These are phyloP conservation scores for Phoma sp. DNA, from an alignment of 2,329 filamentous ascomycete species.

Conservation along the genomic window DNA sequence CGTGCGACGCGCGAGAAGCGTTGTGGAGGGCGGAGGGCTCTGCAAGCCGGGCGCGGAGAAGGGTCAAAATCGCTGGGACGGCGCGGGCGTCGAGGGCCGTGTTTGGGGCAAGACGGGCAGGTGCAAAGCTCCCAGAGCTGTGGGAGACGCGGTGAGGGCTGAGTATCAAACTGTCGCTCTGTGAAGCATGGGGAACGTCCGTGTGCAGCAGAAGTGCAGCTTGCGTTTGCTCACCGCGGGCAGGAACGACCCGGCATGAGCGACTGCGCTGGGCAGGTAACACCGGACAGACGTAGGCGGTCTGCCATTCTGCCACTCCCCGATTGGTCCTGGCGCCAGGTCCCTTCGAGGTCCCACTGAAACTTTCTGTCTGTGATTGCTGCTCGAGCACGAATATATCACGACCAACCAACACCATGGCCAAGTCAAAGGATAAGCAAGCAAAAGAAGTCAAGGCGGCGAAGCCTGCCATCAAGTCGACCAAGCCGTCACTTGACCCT, in stretches of 20 bases:
- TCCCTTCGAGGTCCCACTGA: slow-evolving; percentile 28
- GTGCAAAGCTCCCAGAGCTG: slow-evolving; percentile 14
- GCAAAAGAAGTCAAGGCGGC: slow-evolving; percentile 19
- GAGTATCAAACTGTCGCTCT: slow-evolving; percentile 18
- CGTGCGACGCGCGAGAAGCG: slow-evolving; percentile 25
- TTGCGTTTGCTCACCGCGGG: slow-evolving; percentile 12
- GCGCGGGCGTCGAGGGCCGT: slow-evolving; percentile 31
- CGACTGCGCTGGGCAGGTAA: slow-evolving; percentile 3
- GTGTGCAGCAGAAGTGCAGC: slow-evolving; percentile 13
- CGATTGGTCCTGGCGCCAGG: slow-evolving; percentile 5
- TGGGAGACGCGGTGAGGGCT: slow-evolving; percentile 1
- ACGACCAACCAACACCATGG: slow-evolving; percentile 31
- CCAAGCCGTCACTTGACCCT: slow-evolving; percentile 51
- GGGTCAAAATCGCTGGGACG: slow-evolving; percentile 32
- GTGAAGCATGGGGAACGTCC: slow-evolving; percentile 21
- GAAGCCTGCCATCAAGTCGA: slow-evolving; percentile 29
- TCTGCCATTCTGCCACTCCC: slow-evolving; percentile 6
- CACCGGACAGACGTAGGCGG: neutral
- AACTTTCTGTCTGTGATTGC: slow-evolving; percentile 34
- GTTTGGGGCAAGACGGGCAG: slow-evolving; percentile 19
- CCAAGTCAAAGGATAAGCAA: slow-evolving; percentile 40
- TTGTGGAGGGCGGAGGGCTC: slow-evolving; percentile 18
- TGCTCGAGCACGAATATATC: slow-evolving; percentile 4
- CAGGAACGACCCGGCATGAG: slow-evolving; percentile 4
- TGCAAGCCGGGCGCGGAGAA: slow-evolving; percentile 31